Evolutionary conservation across 1,284 basidiomycete species (phyloP), one percentile per base, ranked within the genome.

Genomic region (Ganoderma meredithae): DNA sequence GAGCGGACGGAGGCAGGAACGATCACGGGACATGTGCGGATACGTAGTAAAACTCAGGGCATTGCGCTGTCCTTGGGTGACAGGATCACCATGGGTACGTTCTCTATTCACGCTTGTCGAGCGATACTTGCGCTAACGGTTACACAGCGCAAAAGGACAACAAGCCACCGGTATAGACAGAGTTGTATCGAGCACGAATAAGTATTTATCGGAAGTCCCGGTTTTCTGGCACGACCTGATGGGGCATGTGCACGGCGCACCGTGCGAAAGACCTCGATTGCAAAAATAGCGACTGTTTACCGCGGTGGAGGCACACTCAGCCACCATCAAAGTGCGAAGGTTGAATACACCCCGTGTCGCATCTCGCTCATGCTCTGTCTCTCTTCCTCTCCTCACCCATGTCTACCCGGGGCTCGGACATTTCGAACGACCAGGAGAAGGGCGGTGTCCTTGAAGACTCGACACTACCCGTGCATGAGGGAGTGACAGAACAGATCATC

Each of bases 1-100:
- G 98, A 99, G 79, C 89, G 94, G 76, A 91, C 94, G 52, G 94
- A 96, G 65, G 83, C 82, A 15, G 95, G 95, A 0, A 87, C 85
- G 6, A 92, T 98, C 74, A 91, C 91, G 33, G 96, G 96, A 0
- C 96, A 97, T 81, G 95, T 97, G 27, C 88, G 96, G 63, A 98
- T 97, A 76, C 89, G 96, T 67, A 95, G 93, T 78, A 98, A 97
- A 83, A 97, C 95, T 41, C 95, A 97, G 79, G 96, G 96, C 60
- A 98, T 99, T 72, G 97, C 97, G 5, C 84, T 99, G 71, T 96
- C 94, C 41, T 81, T 99, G 72, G 97, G 97, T 31, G 96, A 98
- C 82, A 88, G 93, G 77, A 96, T 97, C 76, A 94, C 93, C n/a
- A 90, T 95, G 86, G 90, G 92, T 94, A 75, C 71, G 88, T 75